A percentile compares a stretch with the other conserved stretches of the same genome.
Evolutionary conservation across 495 filamentous ascomycete genomes (phyloP).

Genomic region (Podospora australis): DNA sequence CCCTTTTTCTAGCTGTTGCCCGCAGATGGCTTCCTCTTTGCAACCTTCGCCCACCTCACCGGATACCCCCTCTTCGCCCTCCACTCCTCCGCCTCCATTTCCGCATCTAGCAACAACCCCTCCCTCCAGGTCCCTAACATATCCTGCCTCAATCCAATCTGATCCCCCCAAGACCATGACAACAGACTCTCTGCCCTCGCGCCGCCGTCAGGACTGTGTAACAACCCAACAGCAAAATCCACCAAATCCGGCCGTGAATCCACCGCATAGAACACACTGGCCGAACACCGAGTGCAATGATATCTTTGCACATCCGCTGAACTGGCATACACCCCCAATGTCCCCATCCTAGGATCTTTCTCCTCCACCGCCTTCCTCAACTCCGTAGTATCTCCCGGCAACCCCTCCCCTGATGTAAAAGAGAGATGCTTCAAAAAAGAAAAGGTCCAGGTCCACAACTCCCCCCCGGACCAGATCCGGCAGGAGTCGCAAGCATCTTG

Average conservation of each 20-base stretch:
- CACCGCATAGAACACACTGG: conserved; percentile 42
- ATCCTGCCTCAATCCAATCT: conserved; percentile 14
- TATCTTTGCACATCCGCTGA: conserved; percentile 41
- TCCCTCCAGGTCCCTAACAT: conserved; percentile 23
- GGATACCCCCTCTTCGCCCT: conserved; percentile 19
- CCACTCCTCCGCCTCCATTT: conserved; percentile 18
- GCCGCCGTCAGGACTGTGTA: conserved; percentile 44
- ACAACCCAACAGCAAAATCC: conserved; percentile 45
- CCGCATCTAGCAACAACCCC: conserved; percentile 8
- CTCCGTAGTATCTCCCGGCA: conserved; percentile 16
- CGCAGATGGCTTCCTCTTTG: conserved; percentile 11
- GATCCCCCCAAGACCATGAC: conserved; percentile 19
- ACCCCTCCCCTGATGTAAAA: conserved; percentile 11
- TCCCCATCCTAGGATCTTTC: conserved; percentile 34
- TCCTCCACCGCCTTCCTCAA: conserved; percentile 17
- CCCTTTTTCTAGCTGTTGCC: background rate
- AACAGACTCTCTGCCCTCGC: conserved; percentile 40
- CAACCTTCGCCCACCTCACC: conserved; percentile 18
- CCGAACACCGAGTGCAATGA: conserved; percentile 49
- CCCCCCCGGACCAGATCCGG: conserved; percentile 37
- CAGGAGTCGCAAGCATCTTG: conserved; percentile 49
- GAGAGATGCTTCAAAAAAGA: conserved; percentile 18
- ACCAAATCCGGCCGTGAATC: conserved; percentile 39
- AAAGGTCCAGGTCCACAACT: conserved; percentile 43
- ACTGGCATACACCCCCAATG: conserved; percentile 39